phyloP scores from a whole-genome alignment of 164 flowering plant genomes.

The Chloranthus sessilifolius region DNA sequence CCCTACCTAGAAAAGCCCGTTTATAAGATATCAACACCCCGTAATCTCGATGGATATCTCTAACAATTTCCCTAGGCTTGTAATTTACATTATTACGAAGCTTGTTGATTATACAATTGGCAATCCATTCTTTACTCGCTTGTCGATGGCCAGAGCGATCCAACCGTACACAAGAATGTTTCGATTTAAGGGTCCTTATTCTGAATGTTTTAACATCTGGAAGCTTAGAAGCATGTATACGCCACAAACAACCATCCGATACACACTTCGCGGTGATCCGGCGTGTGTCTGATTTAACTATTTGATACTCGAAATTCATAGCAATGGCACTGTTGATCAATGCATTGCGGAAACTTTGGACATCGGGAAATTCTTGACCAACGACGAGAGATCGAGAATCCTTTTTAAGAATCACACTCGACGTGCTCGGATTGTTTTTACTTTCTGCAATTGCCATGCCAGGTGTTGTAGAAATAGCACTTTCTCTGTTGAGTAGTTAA shows the following conservation, averaged over 20 bases:
- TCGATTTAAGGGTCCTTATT: background rate
- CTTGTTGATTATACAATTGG: background rate
- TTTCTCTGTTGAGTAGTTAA: too few relatives aligned
- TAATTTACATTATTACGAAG: background rate
- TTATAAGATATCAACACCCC: background rate
- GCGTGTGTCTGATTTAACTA: background rate
- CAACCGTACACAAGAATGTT: background rate
- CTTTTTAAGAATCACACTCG: too few relatives aligned
- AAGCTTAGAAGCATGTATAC: slow-evolving; percentile 1
- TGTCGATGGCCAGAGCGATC: background rate
- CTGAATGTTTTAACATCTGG: background rate
- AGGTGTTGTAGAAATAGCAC: too few relatives aligned
- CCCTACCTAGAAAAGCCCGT: background rate
- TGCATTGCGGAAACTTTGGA: background rate
- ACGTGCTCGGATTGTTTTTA: too few relatives aligned
- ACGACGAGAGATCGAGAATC: too few relatives aligned
- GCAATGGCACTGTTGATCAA: background rate
- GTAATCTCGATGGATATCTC: background rate
- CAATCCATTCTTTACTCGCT: slow-evolving; percentile 3
- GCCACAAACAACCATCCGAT: background rate
- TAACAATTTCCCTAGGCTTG: background rate
- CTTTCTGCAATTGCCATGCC: too few relatives aligned
- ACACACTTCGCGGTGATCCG: background rate
- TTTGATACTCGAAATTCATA: background rate
- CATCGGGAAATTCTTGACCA: slow-evolving; percentile 6